These are phyloP conservation scores for Coemansia sp. DNA, from an alignment of 192 early-diverging fungal species.

Conservation along the genomic window DNA sequence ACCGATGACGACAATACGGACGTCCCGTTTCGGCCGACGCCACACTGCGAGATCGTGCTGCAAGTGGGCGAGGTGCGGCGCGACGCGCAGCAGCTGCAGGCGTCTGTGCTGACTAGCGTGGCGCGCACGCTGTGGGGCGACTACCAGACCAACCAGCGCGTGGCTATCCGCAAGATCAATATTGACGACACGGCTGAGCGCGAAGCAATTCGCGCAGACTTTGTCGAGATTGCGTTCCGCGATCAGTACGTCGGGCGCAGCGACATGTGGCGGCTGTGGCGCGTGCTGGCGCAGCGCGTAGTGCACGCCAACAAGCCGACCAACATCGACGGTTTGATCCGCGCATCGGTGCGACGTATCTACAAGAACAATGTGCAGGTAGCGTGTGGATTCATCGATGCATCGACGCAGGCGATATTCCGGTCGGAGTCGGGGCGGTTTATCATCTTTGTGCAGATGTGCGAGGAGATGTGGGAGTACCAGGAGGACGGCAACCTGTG, in stretches of 20 bases:
- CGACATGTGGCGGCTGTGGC: constrained; percentile 92
- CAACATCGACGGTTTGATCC: constrained; percentile 64
- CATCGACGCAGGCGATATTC: constrained; percentile 80
- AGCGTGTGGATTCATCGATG: constrained; percentile 74
- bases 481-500: constrained; percentile 95
- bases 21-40: constrained; percentile 14
- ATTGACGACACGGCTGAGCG: constrained; percentile 22
- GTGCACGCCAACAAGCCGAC: constrained; percentile 79
- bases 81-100: constrained; percentile 39
- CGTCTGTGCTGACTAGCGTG: constrained; percentile 23
- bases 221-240: constrained; percentile 81
- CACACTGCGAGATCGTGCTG: constrained; percentile 35
- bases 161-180: constrained; percentile 62
- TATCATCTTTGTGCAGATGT: constrained; percentile 96
- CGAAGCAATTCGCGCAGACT: constrained; percentile 64
- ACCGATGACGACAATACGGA: constrained; percentile 12
- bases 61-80: constrained; percentile 46
- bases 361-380: constrained; percentile 65
- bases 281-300: constrained; percentile 61
- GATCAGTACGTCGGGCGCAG: constrained; percentile 89
- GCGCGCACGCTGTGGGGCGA: constrained; percentile 47
- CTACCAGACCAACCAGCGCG: constrained; percentile 32
- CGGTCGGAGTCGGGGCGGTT: constrained; percentile 92
- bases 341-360: constrained; percentile 79
- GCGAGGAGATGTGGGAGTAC: constrained; percentile 96